A percentile compares a stretch with the other conserved stretches of the same genome.
phyloP scores from a whole-genome alignment of 75 land plant species.

The Picea sitchensis region DNA sequence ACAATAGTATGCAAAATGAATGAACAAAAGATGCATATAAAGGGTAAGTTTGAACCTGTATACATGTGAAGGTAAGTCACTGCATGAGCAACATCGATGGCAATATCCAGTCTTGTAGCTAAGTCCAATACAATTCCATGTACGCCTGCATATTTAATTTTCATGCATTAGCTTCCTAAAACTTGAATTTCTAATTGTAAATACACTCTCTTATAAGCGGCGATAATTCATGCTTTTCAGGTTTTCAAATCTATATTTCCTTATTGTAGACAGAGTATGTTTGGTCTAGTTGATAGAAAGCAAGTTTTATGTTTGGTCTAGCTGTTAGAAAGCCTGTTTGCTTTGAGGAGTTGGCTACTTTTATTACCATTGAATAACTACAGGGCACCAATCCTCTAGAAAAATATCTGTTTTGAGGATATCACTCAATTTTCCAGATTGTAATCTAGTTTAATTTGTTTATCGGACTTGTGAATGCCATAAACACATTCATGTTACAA shows the following conservation, averaged over 20 bases:
- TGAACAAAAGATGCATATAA: neutral
- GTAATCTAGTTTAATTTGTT: neutral
- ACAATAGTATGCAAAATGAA: slow-evolving; percentile 1
- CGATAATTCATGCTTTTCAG: neutral
- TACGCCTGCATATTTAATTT: slow-evolving; percentile 31
- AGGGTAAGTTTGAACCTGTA: slow-evolving; percentile 37
- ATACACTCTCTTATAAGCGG: neutral
- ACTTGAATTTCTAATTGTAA: neutral
- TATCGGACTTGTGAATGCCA: neutral
- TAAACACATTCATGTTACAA: neutral
- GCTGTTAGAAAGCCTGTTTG: too few relatives aligned
- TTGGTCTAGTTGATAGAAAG: too few relatives aligned
- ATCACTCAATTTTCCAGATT: neutral
- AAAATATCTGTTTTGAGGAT: neutral
- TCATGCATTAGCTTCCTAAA: neutral
- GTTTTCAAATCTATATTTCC: neutral
- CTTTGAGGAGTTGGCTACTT: neutral
- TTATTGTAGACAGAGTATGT: too few relatives aligned
- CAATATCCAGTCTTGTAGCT: slow-evolving; percentile 72
- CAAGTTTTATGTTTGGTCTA: neutral
- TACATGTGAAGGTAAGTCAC: slow-evolving; percentile 91
- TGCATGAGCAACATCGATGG: slow-evolving; percentile 94
- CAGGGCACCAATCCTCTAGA: neutral
- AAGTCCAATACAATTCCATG: slow-evolving; percentile 65
- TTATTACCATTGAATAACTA: neutral